Evolutionary conservation across 2,329 filamentous ascomycete genomes (phyloP), one percentile per base, ranked within the genome.

Genomic region (Diaporthe capsici): DNA sequence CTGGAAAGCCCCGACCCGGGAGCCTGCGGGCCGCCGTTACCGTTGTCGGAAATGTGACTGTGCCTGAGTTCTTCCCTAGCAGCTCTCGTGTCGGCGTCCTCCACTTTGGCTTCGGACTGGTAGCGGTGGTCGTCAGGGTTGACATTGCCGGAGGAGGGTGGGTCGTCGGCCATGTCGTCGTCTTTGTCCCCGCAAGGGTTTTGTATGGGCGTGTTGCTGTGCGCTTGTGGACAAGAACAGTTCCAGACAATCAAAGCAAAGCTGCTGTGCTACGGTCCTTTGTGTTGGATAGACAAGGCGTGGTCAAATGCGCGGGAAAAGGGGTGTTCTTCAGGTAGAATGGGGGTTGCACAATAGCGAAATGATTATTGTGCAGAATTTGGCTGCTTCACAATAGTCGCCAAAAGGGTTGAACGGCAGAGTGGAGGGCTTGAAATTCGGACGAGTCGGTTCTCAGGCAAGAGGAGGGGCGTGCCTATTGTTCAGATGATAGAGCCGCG

Each of bases 1-100:
- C 20, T 44, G 73, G 39, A 67, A 78, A 74, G n/a, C 6, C 3
- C 37, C 22, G 65, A 15, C 13, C 7, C 31, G n/a, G 65, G 12
- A 34, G 47, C 31, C 22, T 53, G 47, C 44, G 47, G 31, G 34
- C 17, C 22, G 71, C 39, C 28, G 58, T 47, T 44, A 25, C 44
- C n/a, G 37, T 83, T 86, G 79, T 90, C 91, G 22, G 91, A 93
- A 78, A 93, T 92, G 71, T 85, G 88, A 13, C 91, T 92, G 78
- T 93, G 90, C 84, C 90, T 91, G 55, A 93, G 87, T 83, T 93
- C 91, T 80, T 92, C 89, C 77, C 91, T 89, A 49, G 91, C 87
- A 71, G 91, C 91, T 75, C 90, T 90, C 55, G 91, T 93, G 80
- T 91, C 91, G 49, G 90, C 89, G 82, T 93, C 91, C 79, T 93